Evolutionary conservation across 495 filamentous ascomycete genomes (phyloP), one percentile per base, ranked within the genome.

Genomic region (Lindgomyces ingoldianus): DNA sequence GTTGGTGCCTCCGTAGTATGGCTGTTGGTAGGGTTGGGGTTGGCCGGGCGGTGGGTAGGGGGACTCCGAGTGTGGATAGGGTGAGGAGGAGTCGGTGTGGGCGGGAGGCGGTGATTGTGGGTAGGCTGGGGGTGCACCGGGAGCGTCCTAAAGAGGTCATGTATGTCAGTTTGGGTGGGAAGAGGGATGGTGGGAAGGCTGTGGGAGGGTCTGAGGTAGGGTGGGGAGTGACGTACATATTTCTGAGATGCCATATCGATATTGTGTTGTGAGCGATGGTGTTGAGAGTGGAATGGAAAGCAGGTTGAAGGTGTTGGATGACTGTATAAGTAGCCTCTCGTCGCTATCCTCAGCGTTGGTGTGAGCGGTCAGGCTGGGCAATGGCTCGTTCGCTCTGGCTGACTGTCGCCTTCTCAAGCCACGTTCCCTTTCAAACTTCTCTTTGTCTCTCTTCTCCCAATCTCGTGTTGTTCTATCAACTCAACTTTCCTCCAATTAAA

Each of bases 51-150:
- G 16, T 48, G 55, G 46, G 36, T 67, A 66, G 39, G 27, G 61
- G 14, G 33, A 39, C 14, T 39, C 6, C 6, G 33, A 39, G 6
- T 6, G 33, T 6, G 33, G 33, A 14, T 39, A 39, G 24, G 36
- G 22, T 8, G 55, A n/a, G 51, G 26, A 19, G 4, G 50, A 21
- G 56, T 69, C 62, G 55, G 36, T 19, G 62, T 70, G 62, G 33
- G 29, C 45, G 24, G 68, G 62, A 27, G 63, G 63, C 21, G 63
- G 68, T 11, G 57, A 60, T 29, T 42, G 22, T 0, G 51, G 63
- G 42, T 67, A 64, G 10, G 51, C 18, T 8, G 68, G 63, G 4
- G 67, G 67, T 30, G 63, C 62, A 46, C 62, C 48, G 26, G 67
- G 61, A 4, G 67, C 8, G 50, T 70, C 62, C 62, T 64, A 14